These are phyloP conservation scores for Euphrasia arctica DNA, from an alignment of 305 asterid species.

Conservation along the genomic window DNA sequence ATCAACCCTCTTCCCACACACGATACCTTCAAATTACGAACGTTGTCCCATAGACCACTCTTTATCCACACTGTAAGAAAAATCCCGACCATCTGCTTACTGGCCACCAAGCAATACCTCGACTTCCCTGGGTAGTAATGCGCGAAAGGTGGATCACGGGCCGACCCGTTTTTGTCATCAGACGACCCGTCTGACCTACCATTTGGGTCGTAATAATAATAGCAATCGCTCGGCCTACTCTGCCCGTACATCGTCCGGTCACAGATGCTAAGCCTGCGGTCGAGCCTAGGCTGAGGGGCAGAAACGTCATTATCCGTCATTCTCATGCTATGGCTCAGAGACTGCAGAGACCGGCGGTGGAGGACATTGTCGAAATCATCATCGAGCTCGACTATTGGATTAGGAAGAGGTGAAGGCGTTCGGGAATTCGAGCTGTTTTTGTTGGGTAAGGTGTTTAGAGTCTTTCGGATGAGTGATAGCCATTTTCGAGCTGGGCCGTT, in stretches of 20 bases:
- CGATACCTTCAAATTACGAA: not conserved
- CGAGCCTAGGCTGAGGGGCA: not conserved
- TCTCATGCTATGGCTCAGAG: not conserved
- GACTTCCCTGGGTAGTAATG: not conserved
- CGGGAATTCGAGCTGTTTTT: not conserved
- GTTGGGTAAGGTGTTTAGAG: not conserved
- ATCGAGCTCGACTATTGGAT: not conserved
- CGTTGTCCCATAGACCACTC: not conserved
- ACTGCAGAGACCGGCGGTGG: not conserved
- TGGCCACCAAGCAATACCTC: conserved; percentile 1
- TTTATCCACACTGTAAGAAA: not conserved
- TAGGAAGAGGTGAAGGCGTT: not conserved
- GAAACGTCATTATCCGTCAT: not conserved
- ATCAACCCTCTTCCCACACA: conserved; percentile 3
- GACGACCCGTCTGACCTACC: not conserved
- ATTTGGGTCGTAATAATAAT: not conserved
- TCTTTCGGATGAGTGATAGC: not conserved
- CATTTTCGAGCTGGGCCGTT: not conserved
- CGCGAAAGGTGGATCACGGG: not conserved
- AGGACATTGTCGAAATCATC: not conserved
- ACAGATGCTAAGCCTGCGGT: not conserved
- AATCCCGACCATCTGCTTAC: conserved; percentile 3
- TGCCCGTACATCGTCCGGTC: not conserved
- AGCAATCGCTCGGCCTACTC: not conserved
- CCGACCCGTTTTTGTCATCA: not conserved